Base-by-base conservation (phyloP, 345 rosid species). In the Dipteronia sinensis region DNA sequence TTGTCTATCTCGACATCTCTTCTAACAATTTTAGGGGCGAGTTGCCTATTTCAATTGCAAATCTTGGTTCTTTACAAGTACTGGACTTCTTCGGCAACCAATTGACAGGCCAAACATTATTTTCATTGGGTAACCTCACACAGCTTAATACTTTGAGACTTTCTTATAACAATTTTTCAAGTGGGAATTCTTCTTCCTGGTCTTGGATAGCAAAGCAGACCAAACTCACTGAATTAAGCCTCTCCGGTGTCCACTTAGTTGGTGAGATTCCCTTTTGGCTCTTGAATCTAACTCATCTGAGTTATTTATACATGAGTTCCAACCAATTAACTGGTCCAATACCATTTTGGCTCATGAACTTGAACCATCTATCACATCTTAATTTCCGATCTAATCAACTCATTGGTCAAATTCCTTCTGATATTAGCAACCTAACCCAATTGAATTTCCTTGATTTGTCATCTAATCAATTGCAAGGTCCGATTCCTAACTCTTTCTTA, bases 241-340 rank as follows among this genome's bases (percentile, higher is more conserved):
- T 81, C 2, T 0, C 0, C 0, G 1, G 3, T 31, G 7, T 22
- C 6, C 61, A 82, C 70, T 25, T 38, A 40, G 16, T 64, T 74
- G 38, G 78, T 20, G 10, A 65, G 69, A 70, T 78, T 65, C 83
- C 77, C 3, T 55, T 63, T 71, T 34, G 53, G 17, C 20, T 83
- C 23, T 6, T 23, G 8, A 80, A 64, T 40, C 76, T 85, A 47
- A 56, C 78, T 7, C 67, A 44, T 0, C n/a, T 82, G 0, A 1
- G 2, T 8, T 0, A 1, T 8, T 67, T 49, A 49, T 0, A 3
- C 4, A 12, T 49, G 55, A 49, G 7, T 15, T 1, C 0, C 0
- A 49, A 49, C 55, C 0, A 34, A 4, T 34, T 84, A 6, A 49
- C 56, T 12, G 82, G 84, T 27, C 58, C n/a, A 17, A 31, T 81